These are phyloP conservation scores for Albatrellus sp. DNA, from an alignment of 1,284 basidiomycete species.

Conservation along the genomic window DNA sequence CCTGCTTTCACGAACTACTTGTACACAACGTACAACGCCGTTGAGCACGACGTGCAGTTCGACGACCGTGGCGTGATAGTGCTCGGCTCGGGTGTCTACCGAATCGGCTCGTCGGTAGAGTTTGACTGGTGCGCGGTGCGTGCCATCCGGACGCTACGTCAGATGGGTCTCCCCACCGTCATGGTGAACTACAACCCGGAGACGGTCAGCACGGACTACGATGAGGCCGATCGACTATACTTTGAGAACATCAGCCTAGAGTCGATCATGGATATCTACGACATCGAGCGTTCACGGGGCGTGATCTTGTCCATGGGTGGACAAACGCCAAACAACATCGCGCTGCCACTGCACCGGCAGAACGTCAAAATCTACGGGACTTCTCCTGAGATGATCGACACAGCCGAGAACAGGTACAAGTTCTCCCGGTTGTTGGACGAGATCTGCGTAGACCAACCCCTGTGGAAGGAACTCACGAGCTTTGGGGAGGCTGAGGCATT, in stretches of 20 bases:
- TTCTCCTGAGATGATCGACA: conserved; percentile 99
- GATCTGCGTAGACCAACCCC: conserved; percentile 94
- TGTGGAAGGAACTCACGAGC: conserved; percentile 93
- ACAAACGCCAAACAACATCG: conserved; percentile 98
- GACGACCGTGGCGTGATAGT: conserved; percentile 93
- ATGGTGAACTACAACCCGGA: conserved; percentile 99
- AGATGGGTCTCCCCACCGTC: conserved; percentile 90
- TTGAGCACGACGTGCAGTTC: conserved; percentile 86
- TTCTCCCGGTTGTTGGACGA: conserved; percentile 97
- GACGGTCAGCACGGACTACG: conserved; percentile 98
- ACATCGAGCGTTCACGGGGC: conserved; percentile 79
- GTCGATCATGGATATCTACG: conserved; percentile 95
- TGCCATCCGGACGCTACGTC: conserved; percentile 89
- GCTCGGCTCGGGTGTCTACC: conserved; percentile 94
- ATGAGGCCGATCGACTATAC: conserved; percentile 96
- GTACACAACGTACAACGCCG: conserved; percentile 95
- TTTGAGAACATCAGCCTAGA: conserved; percentile 98
- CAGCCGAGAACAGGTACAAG: conserved; percentile 98
- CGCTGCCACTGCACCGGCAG: conserved; percentile 85
- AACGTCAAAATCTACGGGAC: conserved; percentile 98
- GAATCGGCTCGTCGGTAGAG: conserved; percentile 97
- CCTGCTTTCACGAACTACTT: conserved; percentile 98
- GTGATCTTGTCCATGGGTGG: conserved; percentile 98
- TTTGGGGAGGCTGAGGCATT: conserved; percentile 82
- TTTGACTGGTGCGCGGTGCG: conserved; percentile 99